Conservation (phyloP, 2,329 filamentous ascomycete species). For the Penicillium sp. region DNA sequence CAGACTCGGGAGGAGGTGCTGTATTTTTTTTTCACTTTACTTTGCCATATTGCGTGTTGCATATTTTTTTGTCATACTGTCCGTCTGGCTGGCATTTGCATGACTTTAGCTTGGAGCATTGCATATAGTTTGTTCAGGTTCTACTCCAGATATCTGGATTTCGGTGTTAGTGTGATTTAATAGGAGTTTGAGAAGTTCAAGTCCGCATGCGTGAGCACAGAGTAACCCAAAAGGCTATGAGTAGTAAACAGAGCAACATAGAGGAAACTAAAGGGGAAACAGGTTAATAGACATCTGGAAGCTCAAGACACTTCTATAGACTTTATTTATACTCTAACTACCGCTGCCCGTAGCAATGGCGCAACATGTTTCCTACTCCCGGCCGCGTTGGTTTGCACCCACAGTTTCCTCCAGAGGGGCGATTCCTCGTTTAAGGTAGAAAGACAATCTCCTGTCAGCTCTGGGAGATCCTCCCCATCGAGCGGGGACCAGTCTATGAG, state of each 20-base stretch:
- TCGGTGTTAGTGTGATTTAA: slow-evolving; percentile 14
- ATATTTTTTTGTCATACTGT: slow-evolving; percentile 6
- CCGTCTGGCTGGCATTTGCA: slow-evolving; percentile 25
- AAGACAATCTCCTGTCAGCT: slow-evolving; percentile 17
- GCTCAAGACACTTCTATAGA: not conserved
- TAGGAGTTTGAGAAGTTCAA: not conserved
- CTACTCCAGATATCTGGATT: slow-evolving; percentile 2
- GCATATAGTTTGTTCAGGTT: slow-evolving; percentile 17
- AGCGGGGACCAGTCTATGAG: slow-evolving; percentile 34
- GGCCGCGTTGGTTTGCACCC: slow-evolving; percentile 56
- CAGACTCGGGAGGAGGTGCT: not conserved
- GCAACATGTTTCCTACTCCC: slow-evolving; percentile 64
- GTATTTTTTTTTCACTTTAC: not conserved
- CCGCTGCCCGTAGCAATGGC: slow-evolving; percentile 55
- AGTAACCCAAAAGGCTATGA: not conserved
- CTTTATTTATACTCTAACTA: slow-evolving; percentile 24
- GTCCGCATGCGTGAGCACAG: not conserved
- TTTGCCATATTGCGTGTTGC: slow-evolving; percentile 3
- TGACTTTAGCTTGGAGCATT: slow-evolving; percentile 24
- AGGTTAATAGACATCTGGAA: not conserved
- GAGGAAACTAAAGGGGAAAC: not conserved
- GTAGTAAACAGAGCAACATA: not conserved
- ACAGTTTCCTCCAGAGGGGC: slow-evolving; percentile 48
- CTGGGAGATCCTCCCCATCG: slow-evolving; percentile 24
- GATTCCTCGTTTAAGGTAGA: slow-evolving; percentile 17